Evolutionary conservation across 306 rosid genomes (phyloP).

Genomic region (Dryas alaskensis): DNA sequence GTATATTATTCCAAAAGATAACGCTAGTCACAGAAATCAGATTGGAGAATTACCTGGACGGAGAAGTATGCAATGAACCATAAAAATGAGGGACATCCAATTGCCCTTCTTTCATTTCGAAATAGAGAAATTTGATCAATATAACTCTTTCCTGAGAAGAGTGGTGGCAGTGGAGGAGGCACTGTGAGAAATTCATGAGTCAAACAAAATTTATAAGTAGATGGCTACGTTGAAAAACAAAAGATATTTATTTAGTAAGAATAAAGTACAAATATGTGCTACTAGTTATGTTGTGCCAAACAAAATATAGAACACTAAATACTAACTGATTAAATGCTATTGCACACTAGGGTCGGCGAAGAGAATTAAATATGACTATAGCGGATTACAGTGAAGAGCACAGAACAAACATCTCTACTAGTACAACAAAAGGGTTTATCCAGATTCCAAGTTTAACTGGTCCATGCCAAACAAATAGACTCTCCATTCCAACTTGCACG

Average conservation of each 20-base stretch:
- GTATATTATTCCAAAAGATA: too few relatives aligned
- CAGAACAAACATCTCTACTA: too few relatives aligned
- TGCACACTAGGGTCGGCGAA: neutral
- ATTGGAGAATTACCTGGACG: constrained; percentile 53
- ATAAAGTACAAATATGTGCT: too few relatives aligned
- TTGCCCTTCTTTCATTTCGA: constrained; percentile 61
- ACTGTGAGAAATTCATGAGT: constrained; percentile 66
- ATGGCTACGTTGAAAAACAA: constrained; percentile 10
- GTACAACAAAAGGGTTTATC: too few relatives aligned
- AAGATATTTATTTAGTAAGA: neutral
- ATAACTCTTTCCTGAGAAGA: constrained; percentile 82
- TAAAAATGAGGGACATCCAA: constrained; percentile 73
- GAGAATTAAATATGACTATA: too few relatives aligned
- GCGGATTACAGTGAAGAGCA: too few relatives aligned
- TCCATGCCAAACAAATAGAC: too few relatives aligned
- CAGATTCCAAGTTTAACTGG: too few relatives aligned
- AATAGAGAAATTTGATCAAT: constrained; percentile 51
- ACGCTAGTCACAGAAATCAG: neutral
- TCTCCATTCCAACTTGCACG: too few relatives aligned
- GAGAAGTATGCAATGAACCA: constrained; percentile 58
- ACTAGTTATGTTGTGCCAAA: neutral
- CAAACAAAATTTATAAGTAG: constrained; percentile 35
- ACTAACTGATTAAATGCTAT: neutral
- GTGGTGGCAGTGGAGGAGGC: constrained; percentile 94
- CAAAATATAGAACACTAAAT: constrained; percentile 7